Evolutionary conservation across 2,329 filamentous ascomycete species (phyloP).

Genomic region (Acrodontium crateriforme): DNA sequence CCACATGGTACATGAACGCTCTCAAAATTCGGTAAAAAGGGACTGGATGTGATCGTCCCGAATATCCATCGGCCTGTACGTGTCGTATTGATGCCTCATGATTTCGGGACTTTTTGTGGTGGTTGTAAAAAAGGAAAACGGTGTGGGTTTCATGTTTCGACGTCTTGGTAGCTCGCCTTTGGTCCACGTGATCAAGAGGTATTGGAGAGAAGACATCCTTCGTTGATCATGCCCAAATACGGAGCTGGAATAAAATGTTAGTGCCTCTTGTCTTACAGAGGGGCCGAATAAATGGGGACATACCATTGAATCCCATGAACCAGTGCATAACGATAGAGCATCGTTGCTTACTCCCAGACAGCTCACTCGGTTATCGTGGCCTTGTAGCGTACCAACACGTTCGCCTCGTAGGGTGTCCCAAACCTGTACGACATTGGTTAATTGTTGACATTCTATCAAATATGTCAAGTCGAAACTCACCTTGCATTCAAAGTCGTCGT

Average conservation of each 20-base stretch:
- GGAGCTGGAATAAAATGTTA: conserved; percentile 29
- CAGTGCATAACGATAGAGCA: conserved; percentile 96
- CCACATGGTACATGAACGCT: conserved; percentile 5
- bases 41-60: too few species aligned
- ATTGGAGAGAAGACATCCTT: conserved; percentile 3
- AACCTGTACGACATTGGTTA: conserved; percentile 44
- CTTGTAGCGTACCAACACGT: conserved; percentile 90
- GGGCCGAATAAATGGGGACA: background rate
- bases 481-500: conserved; percentile 99
- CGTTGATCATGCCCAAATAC: conserved; percentile 35
- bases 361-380: conserved; percentile 97
- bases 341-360: conserved; percentile 98
- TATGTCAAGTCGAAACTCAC: conserved; percentile 45
- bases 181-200: too few species aligned
- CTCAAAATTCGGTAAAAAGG: too few species aligned
- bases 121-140: too few species aligned
- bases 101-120: too few species aligned
- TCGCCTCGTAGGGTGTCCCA: conserved; percentile 96
- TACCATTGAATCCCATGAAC: conserved; percentile 97
- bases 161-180: too few species aligned
- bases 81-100: too few species aligned
- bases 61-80: too few species aligned
- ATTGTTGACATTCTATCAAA: too few species aligned
- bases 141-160: too few species aligned
- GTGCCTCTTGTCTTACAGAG: too few species aligned